Conservation (phyloP, 2,329 filamentous ascomycete species). For the Fusarium cicatricum region DNA sequence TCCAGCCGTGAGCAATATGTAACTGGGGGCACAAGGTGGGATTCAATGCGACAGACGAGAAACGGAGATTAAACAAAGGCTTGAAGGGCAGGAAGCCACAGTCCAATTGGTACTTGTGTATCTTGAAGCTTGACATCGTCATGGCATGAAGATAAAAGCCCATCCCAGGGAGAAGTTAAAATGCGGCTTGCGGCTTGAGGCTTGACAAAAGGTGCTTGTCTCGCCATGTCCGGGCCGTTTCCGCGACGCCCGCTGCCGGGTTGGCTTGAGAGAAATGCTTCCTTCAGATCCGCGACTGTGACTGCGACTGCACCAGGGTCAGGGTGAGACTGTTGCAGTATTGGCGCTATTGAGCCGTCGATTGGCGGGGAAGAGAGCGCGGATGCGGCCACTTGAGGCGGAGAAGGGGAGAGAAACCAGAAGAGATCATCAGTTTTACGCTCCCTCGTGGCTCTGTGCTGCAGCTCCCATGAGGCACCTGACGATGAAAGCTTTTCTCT, state of each 20-base stretch:
- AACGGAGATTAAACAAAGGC: background rate
- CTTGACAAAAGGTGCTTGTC: slow-evolving; percentile 16
- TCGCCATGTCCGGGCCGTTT: slow-evolving; percentile 34
- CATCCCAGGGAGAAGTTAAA: background rate
- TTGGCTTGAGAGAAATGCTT: slow-evolving; percentile 9
- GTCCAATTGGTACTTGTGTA: background rate
- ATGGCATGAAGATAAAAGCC: slow-evolving; percentile 1
- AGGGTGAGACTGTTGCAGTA: slow-evolving; percentile 27
- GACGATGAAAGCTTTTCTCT: slow-evolving; percentile 24
- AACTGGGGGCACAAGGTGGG: background rate
- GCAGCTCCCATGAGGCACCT: slow-evolving; percentile 26
- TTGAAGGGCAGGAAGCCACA: background rate
- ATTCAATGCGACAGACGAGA: slow-evolving; percentile 1
- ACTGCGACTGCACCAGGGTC: slow-evolving; percentile 7
- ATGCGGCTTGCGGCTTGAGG: no score
- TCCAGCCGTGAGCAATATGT: background rate
- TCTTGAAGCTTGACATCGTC: background rate
- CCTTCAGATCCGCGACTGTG: slow-evolving; percentile 9
- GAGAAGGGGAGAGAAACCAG: slow-evolving; percentile 21
- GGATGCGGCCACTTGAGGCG: slow-evolving; percentile 29
- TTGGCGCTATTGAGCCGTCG: slow-evolving; percentile 19
- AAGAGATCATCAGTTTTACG: slow-evolving; percentile 37
- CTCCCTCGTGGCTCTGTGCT: slow-evolving; percentile 26
- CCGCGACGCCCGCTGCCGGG: slow-evolving; percentile 38
- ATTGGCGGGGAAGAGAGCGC: slow-evolving; percentile 20